Evolutionary conservation across 768 basidiomycete species (phyloP), one percentile per base, ranked within the genome.

Genomic region (Russula earlei): DNA sequence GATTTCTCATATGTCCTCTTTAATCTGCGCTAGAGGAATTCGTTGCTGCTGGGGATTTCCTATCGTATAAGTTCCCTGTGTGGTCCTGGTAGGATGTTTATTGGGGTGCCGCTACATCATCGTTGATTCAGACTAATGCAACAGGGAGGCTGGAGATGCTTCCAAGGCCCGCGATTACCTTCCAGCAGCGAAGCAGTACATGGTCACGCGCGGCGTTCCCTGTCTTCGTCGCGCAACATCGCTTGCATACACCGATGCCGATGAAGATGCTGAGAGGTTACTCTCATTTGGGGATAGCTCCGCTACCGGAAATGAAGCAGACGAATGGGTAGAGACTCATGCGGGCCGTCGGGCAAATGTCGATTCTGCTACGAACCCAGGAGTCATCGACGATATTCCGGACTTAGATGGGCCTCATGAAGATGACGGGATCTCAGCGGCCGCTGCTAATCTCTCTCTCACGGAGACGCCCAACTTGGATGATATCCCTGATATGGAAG

Each of bases 311-410:
- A 71, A 68, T 29, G 81, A 78, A 25, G 84, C 76, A 15, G 93
- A 96, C 57, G 95, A 98, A 63, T 99, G 96, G 96, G 96, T 99
- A 19, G 92, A 97, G 69, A 99, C 96, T 11, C 96, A 99, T 67
- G 86, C 93, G 0, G 87, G 88, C 4, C 81, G 89, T 62, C 79
- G 79, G 63, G 22, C 74, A 15, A 71, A 75, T 20, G 56, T 71
- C 47, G 80, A 83, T 60, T 76, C 78, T 5, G 75, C 76, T 3
- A 74, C 73, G 11, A 82, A 85, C 59, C 76, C 82, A 24, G 81
- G 81, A 10, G 74, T 71, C 51, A 91, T 93, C 64, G 82, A 83
- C 55, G 91, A 93, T 65, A 94, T 94, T 65, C 91, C 90, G 17
- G 91, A 93, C 71, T 73, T 87, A 27, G 91, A 91, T 63, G 84